Conservation (phyloP, 139 green algal species). For the Gonium pectorale region DNA sequence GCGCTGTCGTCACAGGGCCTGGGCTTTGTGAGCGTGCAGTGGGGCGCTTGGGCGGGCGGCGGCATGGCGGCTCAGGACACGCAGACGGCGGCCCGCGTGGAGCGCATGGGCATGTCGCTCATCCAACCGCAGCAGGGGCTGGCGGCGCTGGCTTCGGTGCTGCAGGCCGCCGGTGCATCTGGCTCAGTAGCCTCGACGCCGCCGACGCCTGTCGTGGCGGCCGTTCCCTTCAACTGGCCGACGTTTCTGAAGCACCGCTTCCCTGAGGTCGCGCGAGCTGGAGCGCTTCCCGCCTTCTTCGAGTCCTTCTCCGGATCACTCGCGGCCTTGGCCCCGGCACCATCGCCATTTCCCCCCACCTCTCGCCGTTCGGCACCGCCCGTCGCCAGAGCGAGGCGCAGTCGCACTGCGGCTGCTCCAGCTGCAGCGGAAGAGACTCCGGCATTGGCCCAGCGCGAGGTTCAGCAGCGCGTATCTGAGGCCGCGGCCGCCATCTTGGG, state of each 20-base stretch:
- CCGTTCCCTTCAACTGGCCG: slow-evolving; percentile 49
- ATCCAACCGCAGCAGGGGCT: slow-evolving; percentile 54
- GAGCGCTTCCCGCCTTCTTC: slow-evolving; percentile 12
- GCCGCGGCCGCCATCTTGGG: slow-evolving; percentile 65
- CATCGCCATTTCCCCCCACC: too few species aligned
- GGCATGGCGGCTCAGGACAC: slow-evolving; percentile 68
- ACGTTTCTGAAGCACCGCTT: slow-evolving; percentile 27
- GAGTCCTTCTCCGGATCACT: neutral
- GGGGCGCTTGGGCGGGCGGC: slow-evolving; percentile 81
- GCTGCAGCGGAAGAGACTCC: neutral
- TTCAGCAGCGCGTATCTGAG: neutral
- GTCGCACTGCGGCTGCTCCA: neutral
- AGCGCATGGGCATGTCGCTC: slow-evolving; percentile 70
- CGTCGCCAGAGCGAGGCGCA: too few species aligned
- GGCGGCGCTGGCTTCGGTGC: slow-evolving; percentile 19
- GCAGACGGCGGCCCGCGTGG: slow-evolving; percentile 58
- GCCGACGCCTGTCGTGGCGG: slow-evolving; percentile 19
- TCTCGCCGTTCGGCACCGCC: too few species aligned
- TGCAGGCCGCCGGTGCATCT: neutral
- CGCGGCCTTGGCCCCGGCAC: too few species aligned
- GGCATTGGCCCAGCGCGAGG: too few species aligned
- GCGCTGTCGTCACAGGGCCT: slow-evolving; percentile 49
- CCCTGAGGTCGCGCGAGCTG: neutral
- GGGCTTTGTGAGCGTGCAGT: slow-evolving; percentile 75
- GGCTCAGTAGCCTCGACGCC: neutral